These are phyloP conservation scores for Polytrichum formosum DNA, from an alignment of 225 moss, liverwort and hornwort species.

Conservation along the genomic window DNA sequence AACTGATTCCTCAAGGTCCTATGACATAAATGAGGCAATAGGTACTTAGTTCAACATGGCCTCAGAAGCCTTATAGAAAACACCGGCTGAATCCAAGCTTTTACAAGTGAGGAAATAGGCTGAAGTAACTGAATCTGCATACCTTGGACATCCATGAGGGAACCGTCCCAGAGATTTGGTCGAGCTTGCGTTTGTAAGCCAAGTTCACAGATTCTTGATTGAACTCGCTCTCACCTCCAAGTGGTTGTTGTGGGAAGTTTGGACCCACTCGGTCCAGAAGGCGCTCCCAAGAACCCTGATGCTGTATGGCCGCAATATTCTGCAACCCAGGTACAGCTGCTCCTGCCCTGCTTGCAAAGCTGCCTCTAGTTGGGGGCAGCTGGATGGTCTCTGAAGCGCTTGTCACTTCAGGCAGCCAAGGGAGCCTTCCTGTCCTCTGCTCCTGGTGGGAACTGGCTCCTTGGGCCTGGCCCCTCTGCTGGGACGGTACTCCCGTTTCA, in stretches of 20 bases:
- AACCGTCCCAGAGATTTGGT: not conserved
- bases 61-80: no score
- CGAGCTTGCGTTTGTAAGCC: not conserved
- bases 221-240: not conserved
- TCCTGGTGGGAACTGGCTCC: not conserved
- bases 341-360: conserved; percentile 2
- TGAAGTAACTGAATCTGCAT: not conserved
- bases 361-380: not conserved
- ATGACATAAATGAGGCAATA: no score
- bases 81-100: no score
- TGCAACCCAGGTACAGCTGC: not conserved
- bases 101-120: no score
- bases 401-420: conserved; percentile 2
- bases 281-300: not conserved
- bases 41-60: no score
- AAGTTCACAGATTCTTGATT: conserved; percentile 1
- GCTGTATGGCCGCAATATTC: not conserved
- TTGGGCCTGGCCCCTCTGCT: not conserved
- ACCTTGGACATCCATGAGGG: conserved; percentile 4
- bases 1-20: no score
- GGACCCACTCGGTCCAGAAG: conserved; percentile 9
- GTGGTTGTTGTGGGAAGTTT: not conserved
- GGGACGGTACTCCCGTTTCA: not conserved
- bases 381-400: conserved; percentile 2
- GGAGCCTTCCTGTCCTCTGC: conserved; percentile 1